phyloP scores from a whole-genome alignment of 495 filamentous ascomycete species.

The Aspergillus kassunensis region DNA sequence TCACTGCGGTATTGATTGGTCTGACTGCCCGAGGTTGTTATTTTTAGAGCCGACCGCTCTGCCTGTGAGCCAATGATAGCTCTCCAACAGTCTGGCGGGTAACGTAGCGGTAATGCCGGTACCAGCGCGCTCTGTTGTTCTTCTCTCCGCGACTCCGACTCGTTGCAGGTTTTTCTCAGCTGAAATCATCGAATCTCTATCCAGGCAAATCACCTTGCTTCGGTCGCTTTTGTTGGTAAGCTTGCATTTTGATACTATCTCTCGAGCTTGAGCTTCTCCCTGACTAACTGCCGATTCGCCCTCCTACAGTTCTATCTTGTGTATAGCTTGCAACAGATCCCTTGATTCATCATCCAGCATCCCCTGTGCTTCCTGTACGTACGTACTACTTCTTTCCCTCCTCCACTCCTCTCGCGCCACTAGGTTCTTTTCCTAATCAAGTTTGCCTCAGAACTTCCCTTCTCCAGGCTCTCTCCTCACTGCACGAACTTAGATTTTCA shows the following conservation, averaged over 20 bases:
- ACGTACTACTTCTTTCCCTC: constrained; percentile 10
- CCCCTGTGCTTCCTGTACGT: neutral
- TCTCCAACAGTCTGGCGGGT: neutral
- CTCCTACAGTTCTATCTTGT: neutral
- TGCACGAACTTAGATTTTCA: neutral
- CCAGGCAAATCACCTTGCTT: constrained; percentile 1
- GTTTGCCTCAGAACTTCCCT: constrained; percentile 2
- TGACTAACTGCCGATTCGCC: too few relatives aligned
- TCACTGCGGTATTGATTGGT: neutral
- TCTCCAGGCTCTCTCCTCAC: neutral
- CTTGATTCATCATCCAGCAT: constrained; percentile 15
- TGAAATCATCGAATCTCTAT: constrained; percentile 1
- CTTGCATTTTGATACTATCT: neutral
- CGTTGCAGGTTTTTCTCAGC: constrained; percentile 5
- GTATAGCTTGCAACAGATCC: constrained; percentile 11
- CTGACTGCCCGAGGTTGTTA: neutral
- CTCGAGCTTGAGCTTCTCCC: neutral
- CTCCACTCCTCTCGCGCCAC: constrained; percentile 10
- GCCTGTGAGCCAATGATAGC: neutral
- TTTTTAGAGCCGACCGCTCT: constrained; percentile 1
- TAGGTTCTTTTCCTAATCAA: constrained; percentile 10
- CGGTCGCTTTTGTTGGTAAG: constrained; percentile 5
- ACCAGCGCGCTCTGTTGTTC: constrained; percentile 7
- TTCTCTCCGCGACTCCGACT: neutral
- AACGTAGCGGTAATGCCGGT: neutral